A percentile compares a stretch with the other conserved stretches of the same genome.
Evolutionary conservation across 2,329 filamentous ascomycete species (phyloP).

Genomic region (Cercospora sp.): DNA sequence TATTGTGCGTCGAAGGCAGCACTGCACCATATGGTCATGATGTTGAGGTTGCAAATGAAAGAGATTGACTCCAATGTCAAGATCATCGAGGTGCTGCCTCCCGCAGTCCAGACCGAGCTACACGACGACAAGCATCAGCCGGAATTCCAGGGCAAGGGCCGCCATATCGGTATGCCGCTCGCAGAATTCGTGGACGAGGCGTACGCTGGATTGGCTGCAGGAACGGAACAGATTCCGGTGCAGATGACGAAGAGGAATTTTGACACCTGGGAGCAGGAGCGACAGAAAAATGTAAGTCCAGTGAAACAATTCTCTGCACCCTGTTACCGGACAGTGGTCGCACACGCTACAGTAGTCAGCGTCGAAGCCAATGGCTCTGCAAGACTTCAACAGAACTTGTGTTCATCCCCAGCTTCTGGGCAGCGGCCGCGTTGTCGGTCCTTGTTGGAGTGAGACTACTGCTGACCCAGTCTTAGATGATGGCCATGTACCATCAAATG

Average conservation of each 20-base stretch:
- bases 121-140: conserved; percentile 58
- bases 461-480: conserved; percentile 12
- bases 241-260: conserved; percentile 51
- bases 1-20: conserved; percentile 60
- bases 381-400: neutral
- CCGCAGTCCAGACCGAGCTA: conserved; percentile 58
- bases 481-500: conserved; percentile 14
- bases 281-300: conserved; percentile 43
- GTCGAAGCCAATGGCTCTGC: neutral
- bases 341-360: neutral
- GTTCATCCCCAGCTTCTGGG: neutral
- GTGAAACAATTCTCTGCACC: neutral
- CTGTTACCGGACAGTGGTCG: neutral
- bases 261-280: conserved; percentile 44
- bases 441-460: conserved; percentile 5
- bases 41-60: conserved; percentile 53
- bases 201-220: conserved; percentile 47
- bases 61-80: conserved; percentile 50
- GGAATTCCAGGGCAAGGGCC: conserved; percentile 47
- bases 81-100: conserved; percentile 57
- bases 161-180: conserved; percentile 56
- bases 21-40: conserved; percentile 55
- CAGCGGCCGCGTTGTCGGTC: neutral
- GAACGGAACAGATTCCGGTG: conserved; percentile 55
- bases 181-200: conserved; percentile 54